Conservation (phyloP, 352 stramenopile genomes). For the Phytophthora kernoviae region DNA sequence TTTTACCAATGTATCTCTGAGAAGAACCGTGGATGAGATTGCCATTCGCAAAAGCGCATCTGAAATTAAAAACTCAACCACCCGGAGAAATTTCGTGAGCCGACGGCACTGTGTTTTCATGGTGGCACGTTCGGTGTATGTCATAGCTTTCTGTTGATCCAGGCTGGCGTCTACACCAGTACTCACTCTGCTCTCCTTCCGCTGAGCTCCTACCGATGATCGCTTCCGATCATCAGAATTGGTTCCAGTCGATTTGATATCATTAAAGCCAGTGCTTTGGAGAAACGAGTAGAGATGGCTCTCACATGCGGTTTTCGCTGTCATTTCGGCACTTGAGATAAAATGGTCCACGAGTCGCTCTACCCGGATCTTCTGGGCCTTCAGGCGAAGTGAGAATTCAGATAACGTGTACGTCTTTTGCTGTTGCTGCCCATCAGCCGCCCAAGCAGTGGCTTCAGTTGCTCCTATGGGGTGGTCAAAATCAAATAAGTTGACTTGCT, state of each 20-base stretch:
- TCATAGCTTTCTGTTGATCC: conserved; percentile 76
- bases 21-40: conserved; percentile 54
- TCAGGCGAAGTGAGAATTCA: conserved; percentile 80
- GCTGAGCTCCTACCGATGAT: conserved; percentile 22
- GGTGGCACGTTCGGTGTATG: conserved; percentile 93
- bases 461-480: conserved; percentile 28
- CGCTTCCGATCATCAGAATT: conserved; percentile 5
- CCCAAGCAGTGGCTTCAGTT: neutral
- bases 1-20: conserved; percentile 46
- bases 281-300: conserved; percentile 65
- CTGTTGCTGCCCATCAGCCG: conserved; percentile 4
- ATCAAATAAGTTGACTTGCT: conserved; percentile 33
- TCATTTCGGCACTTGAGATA: conserved; percentile 56
- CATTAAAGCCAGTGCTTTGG: conserved; percentile 62
- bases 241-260: conserved; percentile 9
- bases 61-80: conserved; percentile 92
- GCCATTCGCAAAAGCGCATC: conserved; percentile 78
- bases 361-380: conserved; percentile 69
- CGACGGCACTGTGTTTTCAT: conserved; percentile 92
- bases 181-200: conserved; percentile 11
- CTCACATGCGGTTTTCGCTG: conserved; percentile 68
- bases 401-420: conserved; percentile 77
- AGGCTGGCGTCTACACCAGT: conserved; percentile 9
- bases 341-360: conserved; percentile 67
- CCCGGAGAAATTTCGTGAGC: conserved; percentile 90